A percentile compares a stretch with the other conserved stretches of the same genome.
Conservation (phyloP, 352 stramenopile genomes). For the Phytophthora podocarpi region DNA sequence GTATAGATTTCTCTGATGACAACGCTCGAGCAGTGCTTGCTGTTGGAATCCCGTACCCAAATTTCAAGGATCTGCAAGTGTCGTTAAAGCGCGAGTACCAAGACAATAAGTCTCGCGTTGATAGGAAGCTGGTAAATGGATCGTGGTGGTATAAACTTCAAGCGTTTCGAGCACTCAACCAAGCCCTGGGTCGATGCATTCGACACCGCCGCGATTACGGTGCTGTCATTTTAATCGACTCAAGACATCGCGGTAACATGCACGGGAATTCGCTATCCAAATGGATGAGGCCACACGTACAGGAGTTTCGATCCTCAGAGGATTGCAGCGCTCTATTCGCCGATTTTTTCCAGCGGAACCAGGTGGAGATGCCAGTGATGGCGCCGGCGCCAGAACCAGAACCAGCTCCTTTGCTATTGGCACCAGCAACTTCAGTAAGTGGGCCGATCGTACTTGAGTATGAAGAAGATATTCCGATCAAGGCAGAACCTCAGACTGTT, state of each 20-base stretch:
- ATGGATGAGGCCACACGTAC: slow-evolving; percentile 73
- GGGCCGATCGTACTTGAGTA: slow-evolving; percentile 47
- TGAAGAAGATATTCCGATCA: slow-evolving; percentile 28
- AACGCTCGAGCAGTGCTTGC: slow-evolving; percentile 96
- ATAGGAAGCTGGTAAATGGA: slow-evolving; percentile 63
- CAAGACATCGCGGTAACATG: slow-evolving; percentile 56
- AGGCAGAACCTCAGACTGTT: slow-evolving; percentile 6
- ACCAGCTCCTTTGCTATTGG: not conserved
- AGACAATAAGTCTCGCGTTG: slow-evolving; percentile 58
- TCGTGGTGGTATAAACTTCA: slow-evolving; percentile 97
- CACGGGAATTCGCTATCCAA: slow-evolving; percentile 69
- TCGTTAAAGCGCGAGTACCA: slow-evolving; percentile 79
- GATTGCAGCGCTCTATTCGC: slow-evolving; percentile 51
- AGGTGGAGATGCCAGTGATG: slow-evolving; percentile 36
- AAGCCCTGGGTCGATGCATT: slow-evolving; percentile 98
- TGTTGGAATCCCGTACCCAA: slow-evolving; percentile 97
- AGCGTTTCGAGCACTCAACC: slow-evolving; percentile 97
- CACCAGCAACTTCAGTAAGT: slow-evolving; percentile 4
- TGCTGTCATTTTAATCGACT: slow-evolving; percentile 96
- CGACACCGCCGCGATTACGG: slow-evolving; percentile 98
- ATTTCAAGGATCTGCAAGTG: slow-evolving; percentile 92
- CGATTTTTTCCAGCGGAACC: slow-evolving; percentile 67
- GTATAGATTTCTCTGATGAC: slow-evolving; percentile 97
- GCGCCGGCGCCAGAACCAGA: slow-evolving; percentile 11
- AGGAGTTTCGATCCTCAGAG: slow-evolving; percentile 61